Evolutionary conservation across 352 stramenopile genomes (phyloP), one percentile per base, ranked within the genome.

Genomic region (Aphanomyces cochlioides): DNA sequence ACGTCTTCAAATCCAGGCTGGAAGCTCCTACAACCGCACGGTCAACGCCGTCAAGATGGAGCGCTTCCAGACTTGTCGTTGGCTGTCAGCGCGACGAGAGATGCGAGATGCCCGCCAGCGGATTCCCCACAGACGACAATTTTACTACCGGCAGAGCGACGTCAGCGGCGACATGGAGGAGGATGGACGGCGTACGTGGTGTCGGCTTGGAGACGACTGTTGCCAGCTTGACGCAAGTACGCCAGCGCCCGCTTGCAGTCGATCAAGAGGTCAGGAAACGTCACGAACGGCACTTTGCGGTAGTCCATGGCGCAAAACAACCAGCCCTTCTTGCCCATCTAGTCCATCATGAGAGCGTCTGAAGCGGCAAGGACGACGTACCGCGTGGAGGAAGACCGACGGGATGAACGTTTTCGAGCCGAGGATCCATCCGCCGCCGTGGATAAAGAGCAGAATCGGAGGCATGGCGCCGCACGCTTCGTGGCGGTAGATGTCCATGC

Each of bases 251-350:
- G 83, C 72, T 92, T 92, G 15, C 77, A 72, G 67, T 92, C 85
- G 21, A 89, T 84, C 43, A 92, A 63, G 36, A 90, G 82, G 40
- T 85, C 77, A 0, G 85, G 85, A 65, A 91, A 92, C 5, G 77
- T 74, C 10, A 85, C 79, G 39, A 84, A 87, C 5, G 83, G 85
- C 0, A 83, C 90, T 47, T 90, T 72, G 2, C 85, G 85, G 66
- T 92, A 92, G 74, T 92, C 85, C 17, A 92, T 82, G 43, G 83
- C 80, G 54, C 83, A 91, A 15, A 92, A 77, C n/a, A 91, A 69
- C 85, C 85, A 92, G 28, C 28, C 28, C 2, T 1, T 82, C 82
- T 39, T 74, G 56, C 56, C 69, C 73, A 8, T 77, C 82, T 5
- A 28, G 28, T 28, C 28, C 28, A 2, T 28, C 28, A 28, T 28